These are phyloP conservation scores for Cetraspora pellucida DNA, from an alignment of 192 early-diverging fungal genomes.

Conservation along the genomic window DNA sequence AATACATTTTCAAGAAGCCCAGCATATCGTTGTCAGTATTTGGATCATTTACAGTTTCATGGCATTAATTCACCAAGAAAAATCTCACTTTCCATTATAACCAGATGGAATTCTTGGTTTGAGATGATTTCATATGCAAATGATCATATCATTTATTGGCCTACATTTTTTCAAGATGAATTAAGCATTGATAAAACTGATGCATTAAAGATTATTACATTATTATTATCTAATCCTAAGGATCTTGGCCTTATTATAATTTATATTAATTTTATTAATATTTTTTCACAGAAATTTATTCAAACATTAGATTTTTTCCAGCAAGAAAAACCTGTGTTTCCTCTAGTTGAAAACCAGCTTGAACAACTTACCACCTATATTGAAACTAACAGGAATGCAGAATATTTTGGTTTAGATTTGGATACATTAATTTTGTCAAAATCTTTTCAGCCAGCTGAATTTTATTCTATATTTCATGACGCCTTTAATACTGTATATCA, in stretches of 20 bases:
- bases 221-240: background rate
- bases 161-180: background rate
- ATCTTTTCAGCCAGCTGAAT: background rate
- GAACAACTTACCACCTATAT: constrained; percentile 5
- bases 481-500: constrained; percentile 7
- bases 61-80: background rate
- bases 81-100: background rate
- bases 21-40: background rate
- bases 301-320: constrained; percentile 8
- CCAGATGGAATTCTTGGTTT: constrained; percentile 2
- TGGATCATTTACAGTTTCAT: constrained; percentile 10
- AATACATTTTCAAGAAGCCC: background rate
- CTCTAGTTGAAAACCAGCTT: background rate
- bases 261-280: constrained; percentile 15
- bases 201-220: background rate
- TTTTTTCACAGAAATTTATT: constrained; percentile 13
- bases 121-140: background rate
- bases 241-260: background rate
- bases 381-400: background rate
- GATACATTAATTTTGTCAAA: background rate
- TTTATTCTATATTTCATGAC: background rate
- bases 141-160: background rate
- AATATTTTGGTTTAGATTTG: background rate
- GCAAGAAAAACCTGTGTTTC: constrained; percentile 6
- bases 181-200: background rate